Evolutionary conservation across 148 eudicot genomes (phyloP), one percentile per base, ranked within the genome.

Genomic region (Cornus controversa): DNA sequence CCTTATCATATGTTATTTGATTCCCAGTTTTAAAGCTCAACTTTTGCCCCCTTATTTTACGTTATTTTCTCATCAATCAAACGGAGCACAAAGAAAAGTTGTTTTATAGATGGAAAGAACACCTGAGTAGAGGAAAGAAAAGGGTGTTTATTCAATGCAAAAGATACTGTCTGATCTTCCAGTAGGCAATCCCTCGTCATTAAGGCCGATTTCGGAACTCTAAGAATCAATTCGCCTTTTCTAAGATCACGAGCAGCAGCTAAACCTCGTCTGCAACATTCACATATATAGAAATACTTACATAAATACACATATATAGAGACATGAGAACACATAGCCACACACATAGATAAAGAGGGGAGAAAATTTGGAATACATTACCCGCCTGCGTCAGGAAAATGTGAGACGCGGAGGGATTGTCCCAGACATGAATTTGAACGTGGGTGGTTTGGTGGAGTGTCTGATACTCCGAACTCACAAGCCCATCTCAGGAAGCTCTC

Each of bases 311-410:
- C 2, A 70, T 70, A 58, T 36, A 50, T 29, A 18, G 36, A 65
- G 8, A 16, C 1, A 75, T 16, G 62, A 7, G 50, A 8, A 45
- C 13, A 45, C 13, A 10, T 2, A n/a, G n/a, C n/a, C n/a, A 57
- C n/a, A 57, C n/a, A 60, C 8, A 47, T 22, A n/a, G 0, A 36
- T 9, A 24, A 31, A 31, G n/a, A 29, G 23, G 36, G 47, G 22
- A 29, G 27, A 20, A n/a, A 75, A 79, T 29, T 65, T 36, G 47
- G 34, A 70, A 36, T 62, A 50, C 4, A 36, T 23, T 80, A 94
- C 98, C 98, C 98, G 79, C 98, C 98, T 54, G 91, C 87, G 58
- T 75, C 54, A 13, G 97, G 93, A 75, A 94, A 94, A 72, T 74
- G 34, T 13, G 95, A 85, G 70, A 94, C 77, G 73, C 69, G 74